Base-by-base conservation (phyloP, 1,139 yeast species). In the Pichia sp. region DNA sequence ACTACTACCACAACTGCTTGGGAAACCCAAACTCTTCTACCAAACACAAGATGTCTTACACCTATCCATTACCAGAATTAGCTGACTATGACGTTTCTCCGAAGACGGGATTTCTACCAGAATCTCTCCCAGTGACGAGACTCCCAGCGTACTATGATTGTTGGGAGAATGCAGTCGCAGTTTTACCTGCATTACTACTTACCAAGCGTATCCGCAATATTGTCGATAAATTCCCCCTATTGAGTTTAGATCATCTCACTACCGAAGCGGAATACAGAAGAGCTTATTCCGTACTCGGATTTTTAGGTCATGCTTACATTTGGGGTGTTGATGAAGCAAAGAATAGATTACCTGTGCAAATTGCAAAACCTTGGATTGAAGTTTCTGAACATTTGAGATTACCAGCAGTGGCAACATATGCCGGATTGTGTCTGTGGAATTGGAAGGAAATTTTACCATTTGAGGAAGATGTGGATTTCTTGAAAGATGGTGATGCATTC, bases 391-490 rank as follows among this genome's bases (percentile, higher is more conserved):
- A 64, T 21, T 66, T 88, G 42, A 78, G 83, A 29, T 63, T 88
- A 16, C 95, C 96, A 2, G 94, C 96, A 0, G 60, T 88, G 30
- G 87, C 86, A 17, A 84, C 96, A 0, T 88, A 87, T 55, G 87
- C 96, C 8, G 82, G 91, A 1, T 65, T 86, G 42, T 79, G 94
- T 46, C 71, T 88, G 34, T 88, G 96, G 96, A 88, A 88, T 56
- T 86, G 76, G 64, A 73, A 71, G 46, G 72, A 74, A 34, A 74
- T 82, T 21, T 55, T 79, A 11, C 80, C 82, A 0, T 66, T 60
- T 17, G 44, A 43, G 22, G 42, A 34, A 5, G 32, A 21, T 13
- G 41, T 37, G 6, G n/a, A n/a, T n/a, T n/a, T n/a, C n/a, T 25
- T 25, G 12, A 52, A 44, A 29, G 46, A 64, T 24, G 49, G 61